Evolutionary conservation across 2,329 filamentous ascomycete genomes (phyloP), one percentile per base, ranked within the genome.

Genomic region (Paecilomyces variotii): DNA sequence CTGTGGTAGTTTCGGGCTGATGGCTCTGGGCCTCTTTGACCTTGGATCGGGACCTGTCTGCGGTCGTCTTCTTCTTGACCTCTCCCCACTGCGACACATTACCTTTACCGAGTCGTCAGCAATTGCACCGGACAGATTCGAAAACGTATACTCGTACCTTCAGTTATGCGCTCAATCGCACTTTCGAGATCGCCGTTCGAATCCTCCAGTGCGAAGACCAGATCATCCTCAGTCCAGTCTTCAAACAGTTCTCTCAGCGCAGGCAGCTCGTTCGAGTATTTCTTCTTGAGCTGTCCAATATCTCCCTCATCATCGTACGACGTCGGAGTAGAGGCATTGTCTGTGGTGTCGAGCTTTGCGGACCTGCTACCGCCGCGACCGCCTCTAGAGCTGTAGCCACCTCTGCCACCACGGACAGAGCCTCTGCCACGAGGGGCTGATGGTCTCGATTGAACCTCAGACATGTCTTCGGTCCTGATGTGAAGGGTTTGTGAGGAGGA

Each of bases 161-260:
- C 77, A 64, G 76, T 79, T 59, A 80, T 80, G 68, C 77, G 76
- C 66, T 79, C 77, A 72, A 80, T 77, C 63, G 78, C 78, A 61
- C 72, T 72, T 63, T 79, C 75, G 39, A 80, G 71, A 63, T 79
- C 76, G 62, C 78, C 78, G 60, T 79, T 73, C 53, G 77, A 77
- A 80, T 99, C 94, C 76, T 96, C 86, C 60, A 99, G 82, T 62
- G 92, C 92, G 74, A 94, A 94, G 64, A 97, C 86, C 63, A 97
- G 85, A 75, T 97, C 93, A 75, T 92, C 90, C 71, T 96, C 90
- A 67, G 91, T 93, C 94, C 93, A 97, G 76, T 91, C 88, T 60
- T 90, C 86, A 80, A 96, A 97, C 79, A 97, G 87, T 75, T 96
- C 92, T 79, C 90, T 91, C 74, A 99, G 86, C 69, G 87, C 86